Evolutionary conservation across 192 early-diverging fungal genomes (phyloP).

Genomic region (Geranomyces michiganensis): DNA sequence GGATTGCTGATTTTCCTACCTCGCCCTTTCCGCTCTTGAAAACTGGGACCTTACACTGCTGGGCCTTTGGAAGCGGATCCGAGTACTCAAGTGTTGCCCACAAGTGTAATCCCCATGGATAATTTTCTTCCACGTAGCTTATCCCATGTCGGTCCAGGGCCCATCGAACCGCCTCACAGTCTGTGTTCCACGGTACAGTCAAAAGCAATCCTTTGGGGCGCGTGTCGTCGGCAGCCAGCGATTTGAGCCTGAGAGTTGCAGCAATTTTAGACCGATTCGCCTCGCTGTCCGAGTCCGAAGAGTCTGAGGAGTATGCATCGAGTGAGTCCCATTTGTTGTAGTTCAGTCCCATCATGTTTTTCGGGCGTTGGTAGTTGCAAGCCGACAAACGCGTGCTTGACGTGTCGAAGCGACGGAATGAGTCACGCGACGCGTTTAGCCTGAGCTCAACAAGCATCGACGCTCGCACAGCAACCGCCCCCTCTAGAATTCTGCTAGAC

Average conservation of each 20-base stretch:
- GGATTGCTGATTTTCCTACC: constrained; percentile 23
- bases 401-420: no score
- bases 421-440: no score
- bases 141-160: constrained; percentile 50
- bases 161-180: constrained; percentile 48
- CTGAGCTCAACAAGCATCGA: no score
- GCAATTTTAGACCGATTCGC: not conserved
- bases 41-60: constrained; percentile 44
- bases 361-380: no score
- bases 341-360: constrained; percentile 27
- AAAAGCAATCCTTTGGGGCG: constrained; percentile 21
- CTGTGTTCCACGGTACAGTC: constrained; percentile 38
- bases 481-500: no score
- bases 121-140: constrained; percentile 37
- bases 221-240: constrained; percentile 13
- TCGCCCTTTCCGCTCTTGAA: constrained; percentile 48
- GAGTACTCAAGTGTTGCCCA: constrained; percentile 38
- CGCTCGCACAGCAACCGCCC: no score
- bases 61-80: constrained; percentile 34
- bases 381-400: no score
- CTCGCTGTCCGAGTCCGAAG: constrained; percentile 11
- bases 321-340: constrained; percentile 38
- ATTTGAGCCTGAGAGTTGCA: constrained; percentile 20
- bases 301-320: constrained; percentile 19
- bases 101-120: constrained; percentile 48